A percentile compares a stretch with the other conserved stretches of the same genome.
Evolutionary conservation across 1,139 yeast genomes (phyloP).

Genomic region (Sugiyamaella novakii): DNA sequence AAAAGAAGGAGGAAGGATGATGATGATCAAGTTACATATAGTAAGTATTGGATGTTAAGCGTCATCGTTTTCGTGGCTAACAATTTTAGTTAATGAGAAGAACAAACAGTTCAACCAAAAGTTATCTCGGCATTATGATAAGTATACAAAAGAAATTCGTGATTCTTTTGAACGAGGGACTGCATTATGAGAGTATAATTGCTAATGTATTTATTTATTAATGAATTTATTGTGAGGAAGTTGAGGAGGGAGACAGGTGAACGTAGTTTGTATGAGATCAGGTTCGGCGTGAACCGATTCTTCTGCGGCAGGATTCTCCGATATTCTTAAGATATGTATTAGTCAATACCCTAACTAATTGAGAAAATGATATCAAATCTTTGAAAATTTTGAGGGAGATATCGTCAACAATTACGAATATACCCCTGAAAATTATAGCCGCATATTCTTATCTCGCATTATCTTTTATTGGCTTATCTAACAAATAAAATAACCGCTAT

Average conservation of each 20-base stretch:
- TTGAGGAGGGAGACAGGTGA: too few species aligned
- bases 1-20: constrained; percentile 45
- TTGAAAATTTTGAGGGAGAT: too few species aligned
- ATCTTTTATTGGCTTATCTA: too few species aligned
- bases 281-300: too few species aligned
- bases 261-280: too few species aligned
- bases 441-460: constrained; percentile 5
- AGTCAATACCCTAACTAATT: too few species aligned
- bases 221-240: background rate
- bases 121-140: constrained; percentile 59
- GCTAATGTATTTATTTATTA: constrained; percentile 8
- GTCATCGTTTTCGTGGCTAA: too few species aligned
- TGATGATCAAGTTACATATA: constrained; percentile 45
- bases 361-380: too few species aligned
- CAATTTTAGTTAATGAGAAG: constrained; percentile 62
- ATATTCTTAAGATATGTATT: too few species aligned
- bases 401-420: too few species aligned
- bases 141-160: constrained; percentile 46
- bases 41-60: constrained; percentile 23
- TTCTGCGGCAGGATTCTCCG: too few species aligned
- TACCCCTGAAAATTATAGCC: constrained; percentile 14
- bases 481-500: too few species aligned
- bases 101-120: constrained; percentile 79
- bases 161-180: constrained; percentile 49
- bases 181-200: constrained; percentile 35